Evolutionary conservation across 768 basidiomycete genomes (phyloP), one percentile per base, ranked within the genome.

Genomic region (Royoungia palumana): DNA sequence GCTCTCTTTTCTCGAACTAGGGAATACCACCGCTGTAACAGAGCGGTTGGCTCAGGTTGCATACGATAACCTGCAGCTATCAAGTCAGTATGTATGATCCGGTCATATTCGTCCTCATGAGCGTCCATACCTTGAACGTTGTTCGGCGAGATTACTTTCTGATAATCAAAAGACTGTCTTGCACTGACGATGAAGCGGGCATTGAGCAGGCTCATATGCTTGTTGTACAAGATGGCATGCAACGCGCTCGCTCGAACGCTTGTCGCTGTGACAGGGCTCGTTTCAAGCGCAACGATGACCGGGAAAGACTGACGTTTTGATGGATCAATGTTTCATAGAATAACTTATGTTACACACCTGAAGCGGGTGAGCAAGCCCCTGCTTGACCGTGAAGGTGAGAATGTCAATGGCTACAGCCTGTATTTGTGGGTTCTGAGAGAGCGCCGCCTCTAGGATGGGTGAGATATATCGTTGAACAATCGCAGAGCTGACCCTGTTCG

Each of bases 291-390:
- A 9, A 98, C 80, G 47, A 97, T 86, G 21, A 93, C 80, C 0
- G 95, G 94, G 65, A 96, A 86, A 28, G 91, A 95, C 85, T 94
- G 54, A 47, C 6, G 16, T 30, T 21, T 27, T n/a, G 27, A 16
- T 46, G 30, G 36, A 50, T 54, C 43, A 37, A 28, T 5, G 27
- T 44, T 27, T 22, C 11, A n/a, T 24, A 47, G 4, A 16, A 38
- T n/a, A 28, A 21, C 39, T 28, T 25, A 57, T n/a, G 36, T 30
- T 6, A 46, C 77, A 45, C 60, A 87, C 89, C 74, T 91, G 89
- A 6, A 99, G 76, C 0, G 96, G 96, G 69, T 98, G 94, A 6
- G 93, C 91, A 44, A 98, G 75, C 3, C 96, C 96, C 68, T 97
- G 95, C 61, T 87, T 92, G 54, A 98, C 83, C 0, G 94, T 95